Conservation (phyloP, 768 basidiomycete species). For the Boletus fagicola region DNA sequence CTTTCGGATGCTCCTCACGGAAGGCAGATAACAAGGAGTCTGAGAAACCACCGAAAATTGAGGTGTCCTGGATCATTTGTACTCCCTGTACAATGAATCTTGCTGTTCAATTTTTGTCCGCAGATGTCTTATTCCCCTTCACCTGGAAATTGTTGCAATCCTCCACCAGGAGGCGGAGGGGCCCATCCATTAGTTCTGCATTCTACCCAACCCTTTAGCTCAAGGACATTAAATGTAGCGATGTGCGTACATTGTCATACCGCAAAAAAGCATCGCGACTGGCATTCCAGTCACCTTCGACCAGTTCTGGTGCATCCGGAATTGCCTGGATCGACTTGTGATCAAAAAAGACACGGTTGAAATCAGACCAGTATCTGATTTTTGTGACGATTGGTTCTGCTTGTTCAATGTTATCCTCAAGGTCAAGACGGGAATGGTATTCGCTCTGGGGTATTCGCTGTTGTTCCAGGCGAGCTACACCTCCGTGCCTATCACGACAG, state of each 20-base stretch:
- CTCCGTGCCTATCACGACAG: constrained; percentile 44
- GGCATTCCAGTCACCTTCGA: constrained; percentile 54
- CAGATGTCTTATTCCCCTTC: not conserved
- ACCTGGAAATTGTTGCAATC: constrained; percentile 78
- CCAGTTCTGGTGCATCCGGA: constrained; percentile 52
- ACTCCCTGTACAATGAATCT: constrained; percentile 49
- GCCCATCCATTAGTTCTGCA: constrained; percentile 64
- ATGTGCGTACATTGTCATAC: constrained; percentile 52
- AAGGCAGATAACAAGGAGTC: constrained; percentile 55
- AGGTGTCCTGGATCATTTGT: constrained; percentile 62
- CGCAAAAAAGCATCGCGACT: constrained; percentile 51
- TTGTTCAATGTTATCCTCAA: constrained; percentile 18
- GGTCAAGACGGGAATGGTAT: constrained; percentile 50
- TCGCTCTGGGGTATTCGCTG: constrained; percentile 50
- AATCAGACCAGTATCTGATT: constrained; percentile 53
- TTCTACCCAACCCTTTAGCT: constrained; percentile 41
- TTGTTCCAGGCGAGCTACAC: constrained; percentile 49
- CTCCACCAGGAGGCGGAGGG: constrained; percentile 65
- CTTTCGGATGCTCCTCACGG: constrained; percentile 66
- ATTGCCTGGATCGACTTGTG: constrained; percentile 65
- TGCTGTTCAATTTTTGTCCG: not conserved
- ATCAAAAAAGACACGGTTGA: constrained; percentile 52
- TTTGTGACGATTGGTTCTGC: constrained; percentile 18
- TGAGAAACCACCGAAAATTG: constrained; percentile 65
- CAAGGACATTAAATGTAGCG: not conserved